These are phyloP conservation scores for Sugiyamaella novakii DNA, from an alignment of 1,139 yeast species.

Conservation along the genomic window DNA sequence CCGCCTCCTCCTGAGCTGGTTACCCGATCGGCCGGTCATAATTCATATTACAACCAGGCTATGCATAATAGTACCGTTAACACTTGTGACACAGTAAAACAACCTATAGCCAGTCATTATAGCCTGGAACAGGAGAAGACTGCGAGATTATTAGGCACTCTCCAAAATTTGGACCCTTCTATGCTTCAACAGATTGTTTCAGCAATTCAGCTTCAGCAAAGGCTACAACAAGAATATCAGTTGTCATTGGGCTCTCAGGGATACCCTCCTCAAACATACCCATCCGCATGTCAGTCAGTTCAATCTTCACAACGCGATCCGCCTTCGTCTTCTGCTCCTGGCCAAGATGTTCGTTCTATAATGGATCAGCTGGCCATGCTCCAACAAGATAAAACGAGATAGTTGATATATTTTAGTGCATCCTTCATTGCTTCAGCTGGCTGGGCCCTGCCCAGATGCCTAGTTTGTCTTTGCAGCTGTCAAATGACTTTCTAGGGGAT, in stretches of 20 bases:
- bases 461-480: no score
- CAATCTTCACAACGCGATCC: not conserved
- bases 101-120: not conserved
- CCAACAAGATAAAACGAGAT: no score
- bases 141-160: slow-evolving; percentile 32
- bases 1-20: not conserved
- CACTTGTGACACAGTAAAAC: not conserved
- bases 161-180: slow-evolving; percentile 40
- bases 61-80: not conserved
- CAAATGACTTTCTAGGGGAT: slow-evolving; percentile 33
- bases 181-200: slow-evolving; percentile 37
- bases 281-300: not conserved
- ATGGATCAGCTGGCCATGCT: no score
- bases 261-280: not conserved
- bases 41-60: not conserved
- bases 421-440: no score
- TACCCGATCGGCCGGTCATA: not conserved
- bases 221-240: slow-evolving; percentile 27
- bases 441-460: no score
- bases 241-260: slow-evolving; percentile 10
- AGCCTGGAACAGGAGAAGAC: slow-evolving; percentile 14
- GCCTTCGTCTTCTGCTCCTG: slow-evolving; percentile 5
- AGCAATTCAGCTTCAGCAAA: slow-evolving; percentile 39
- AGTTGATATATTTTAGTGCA: no score
- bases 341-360: slow-evolving; percentile 16